Evolutionary conservation across 805 yeast genomes (phyloP), one percentile per base, ranked within the genome.

Genomic region (Kazachstania martiniae): DNA sequence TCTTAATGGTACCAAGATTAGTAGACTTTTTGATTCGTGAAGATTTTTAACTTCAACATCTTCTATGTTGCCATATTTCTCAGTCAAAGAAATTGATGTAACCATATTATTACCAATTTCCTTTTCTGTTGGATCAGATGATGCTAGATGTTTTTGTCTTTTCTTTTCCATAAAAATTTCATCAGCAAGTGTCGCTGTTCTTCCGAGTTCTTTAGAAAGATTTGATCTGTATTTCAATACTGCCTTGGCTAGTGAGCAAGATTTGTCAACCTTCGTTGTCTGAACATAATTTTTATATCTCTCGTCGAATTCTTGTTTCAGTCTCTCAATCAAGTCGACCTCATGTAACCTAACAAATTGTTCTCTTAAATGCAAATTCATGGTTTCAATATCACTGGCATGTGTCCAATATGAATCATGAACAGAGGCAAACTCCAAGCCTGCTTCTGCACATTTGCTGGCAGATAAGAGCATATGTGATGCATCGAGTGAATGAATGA

Each of bases 401-500:
- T 91, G 97, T 0, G 97, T 86, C 98, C 98, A 89, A 56, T 83
- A 89, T 1, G 97, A 89, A 55, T 89, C 98, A 58, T 89, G 98
- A 16, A 89, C 98, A 1, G 97, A 76, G 0, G 97, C 95, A 66
- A 91, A 89, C 9, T 74, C 64, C 31, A 91, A 58, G 0, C 72
- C 74, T 2, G 53, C 51, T 26, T 75, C 67, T 4, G 79, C 74
- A 56, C 95, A 85, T 16, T 74, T 74, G 31, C 73, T 65, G 0
- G 96, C 94, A 7, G 95, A 80, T 64, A 87, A 61, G 32, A 91
- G 65, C 98, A 89, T 91, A 55, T 89, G 98, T 0, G 95, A 79
- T 1, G 97, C 97, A 66, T 89, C 98, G 36, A 89, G 64, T 0
- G 97, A 89, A 53, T 89, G 98, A 32, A 89, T 81, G 56, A 71